A percentile compares a stretch with the other conserved stretches of the same genome.
Conservation (phyloP, 83 land plant genomes). For the Picea mariana region DNA sequence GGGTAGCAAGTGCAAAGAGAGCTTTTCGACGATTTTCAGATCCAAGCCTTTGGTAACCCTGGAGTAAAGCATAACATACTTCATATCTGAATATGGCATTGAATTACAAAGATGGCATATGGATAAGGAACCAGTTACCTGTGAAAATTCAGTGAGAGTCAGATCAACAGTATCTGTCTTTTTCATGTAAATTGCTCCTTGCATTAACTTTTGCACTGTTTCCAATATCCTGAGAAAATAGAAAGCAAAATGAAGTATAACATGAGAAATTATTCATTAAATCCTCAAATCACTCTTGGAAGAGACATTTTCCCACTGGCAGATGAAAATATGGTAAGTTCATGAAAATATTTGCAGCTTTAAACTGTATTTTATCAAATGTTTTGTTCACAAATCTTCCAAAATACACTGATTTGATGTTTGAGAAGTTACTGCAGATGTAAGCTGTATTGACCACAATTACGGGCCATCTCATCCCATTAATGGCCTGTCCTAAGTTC, state of each 20-base stretch:
- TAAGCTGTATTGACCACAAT: background rate
- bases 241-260: background rate
- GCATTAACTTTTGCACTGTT: conserved; percentile 57
- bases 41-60: conserved; percentile 74
- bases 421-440: background rate
- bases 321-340: conserved; percentile 6
- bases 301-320: background rate
- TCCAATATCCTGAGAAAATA: conserved; percentile 40
- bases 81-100: background rate
- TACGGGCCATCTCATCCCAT: background rate
- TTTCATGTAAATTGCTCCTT: conserved; percentile 62
- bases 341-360: background rate
- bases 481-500: background rate
- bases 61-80: conserved; percentile 10
- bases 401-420: too few relatives aligned
- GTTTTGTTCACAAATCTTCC: background rate
- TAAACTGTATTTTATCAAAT: background rate
- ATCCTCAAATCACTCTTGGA: background rate
- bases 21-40: conserved; percentile 54
- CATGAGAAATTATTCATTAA: background rate
- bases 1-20: conserved; percentile 59
- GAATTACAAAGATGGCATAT: background rate
- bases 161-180: conserved; percentile 57
- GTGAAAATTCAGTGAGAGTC: conserved; percentile 55
- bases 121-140: conserved; percentile 34